Evolutionary conservation across 1,284 basidiomycete genomes (phyloP).

Genomic region (Sphaerobolus stellatus): DNA sequence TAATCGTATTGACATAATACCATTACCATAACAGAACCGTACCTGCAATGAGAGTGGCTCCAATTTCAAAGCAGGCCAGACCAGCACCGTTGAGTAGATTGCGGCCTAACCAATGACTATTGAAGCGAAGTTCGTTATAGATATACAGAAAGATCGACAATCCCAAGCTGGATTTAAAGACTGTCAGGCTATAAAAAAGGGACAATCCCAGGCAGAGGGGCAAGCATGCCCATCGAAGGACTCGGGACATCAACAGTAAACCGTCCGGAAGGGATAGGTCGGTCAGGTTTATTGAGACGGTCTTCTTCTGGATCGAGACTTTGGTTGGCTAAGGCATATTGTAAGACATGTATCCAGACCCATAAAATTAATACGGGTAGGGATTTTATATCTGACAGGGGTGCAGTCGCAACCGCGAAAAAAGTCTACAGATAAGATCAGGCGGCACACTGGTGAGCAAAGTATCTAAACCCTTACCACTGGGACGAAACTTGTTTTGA

Average conservation of each 20-base stretch:
- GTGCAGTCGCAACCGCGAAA: conserved; percentile 34
- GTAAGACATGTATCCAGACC: conserved; percentile 44
- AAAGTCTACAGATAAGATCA: conserved; percentile 25
- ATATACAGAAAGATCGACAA: conserved; percentile 32
- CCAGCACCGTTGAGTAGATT: conserved; percentile 38
- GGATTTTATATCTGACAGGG: conserved; percentile 19
- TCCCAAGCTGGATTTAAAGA: conserved; percentile 22
- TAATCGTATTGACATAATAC: too few relatives aligned
- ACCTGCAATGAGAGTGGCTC: conserved; percentile 18
- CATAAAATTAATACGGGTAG: conserved; percentile 31
- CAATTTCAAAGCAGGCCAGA: conserved; percentile 23
- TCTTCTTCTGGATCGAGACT: conserved; percentile 31
- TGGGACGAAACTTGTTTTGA: conserved; percentile 38
- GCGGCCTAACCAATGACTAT: conserved; percentile 34
- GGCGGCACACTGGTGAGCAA: neutral
- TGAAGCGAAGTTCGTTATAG: conserved; percentile 37
- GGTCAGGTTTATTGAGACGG: conserved; percentile 32
- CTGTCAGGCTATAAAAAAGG: conserved; percentile 19
- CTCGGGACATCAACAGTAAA: conserved; percentile 21
- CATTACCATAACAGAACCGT: too few relatives aligned
- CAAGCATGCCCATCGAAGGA: conserved; percentile 33
- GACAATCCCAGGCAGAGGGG: conserved; percentile 28
- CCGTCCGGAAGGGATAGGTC: conserved; percentile 35
- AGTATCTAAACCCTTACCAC: conserved; percentile 26
- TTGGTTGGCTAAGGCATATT: conserved; percentile 44